These are phyloP conservation scores for Annulohypoxylon maeteangense DNA, from an alignment of 495 filamentous ascomycete genomes.

Conservation along the genomic window DNA sequence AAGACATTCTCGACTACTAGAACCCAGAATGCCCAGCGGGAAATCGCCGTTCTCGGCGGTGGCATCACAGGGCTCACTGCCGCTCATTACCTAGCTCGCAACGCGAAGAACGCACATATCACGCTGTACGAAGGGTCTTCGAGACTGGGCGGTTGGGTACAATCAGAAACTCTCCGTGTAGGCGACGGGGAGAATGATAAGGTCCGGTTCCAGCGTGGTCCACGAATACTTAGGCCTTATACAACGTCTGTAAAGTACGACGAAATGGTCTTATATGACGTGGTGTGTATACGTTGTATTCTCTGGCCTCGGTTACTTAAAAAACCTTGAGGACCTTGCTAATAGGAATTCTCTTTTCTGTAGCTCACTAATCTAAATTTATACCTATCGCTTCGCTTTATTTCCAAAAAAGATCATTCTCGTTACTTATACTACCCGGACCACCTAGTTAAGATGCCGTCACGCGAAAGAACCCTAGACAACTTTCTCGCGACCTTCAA, in stretches of 20 bases:
- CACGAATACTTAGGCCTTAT: conserved; percentile 76
- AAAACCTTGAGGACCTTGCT: background rate
- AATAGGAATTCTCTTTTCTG: conserved; percentile 7
- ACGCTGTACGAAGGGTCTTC: conserved; percentile 80
- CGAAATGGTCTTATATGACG: conserved; percentile 55
- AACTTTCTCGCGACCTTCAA: conserved; percentile 36
- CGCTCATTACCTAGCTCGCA: conserved; percentile 75
- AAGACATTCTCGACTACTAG: conserved; percentile 34
- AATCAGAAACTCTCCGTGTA: conserved; percentile 72
- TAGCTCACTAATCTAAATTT: conserved; percentile 70
- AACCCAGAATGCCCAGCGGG: conserved; percentile 45
- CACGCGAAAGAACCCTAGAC: conserved; percentile 42
- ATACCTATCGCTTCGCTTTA: no score
- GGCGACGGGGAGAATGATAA: conserved; percentile 57
- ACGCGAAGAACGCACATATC: conserved; percentile 63
- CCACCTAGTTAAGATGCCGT: conserved; percentile 78
- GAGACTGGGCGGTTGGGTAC: conserved; percentile 85
- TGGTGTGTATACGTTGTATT: conserved; percentile 48
- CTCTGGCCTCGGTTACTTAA: background rate
- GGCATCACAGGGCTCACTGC: conserved; percentile 90
- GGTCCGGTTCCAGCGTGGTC: conserved; percentile 85
- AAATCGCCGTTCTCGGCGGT: conserved; percentile 82
- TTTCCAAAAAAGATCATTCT: conserved; percentile 62
- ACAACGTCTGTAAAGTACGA: conserved; percentile 45
- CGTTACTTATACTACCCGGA: conserved; percentile 96